Percentiles rank a stretch among this genome's conserved stretches.
phyloP scores from a whole-genome alignment of 495 filamentous ascomycete genomes.

The Letharia lupina region DNA sequence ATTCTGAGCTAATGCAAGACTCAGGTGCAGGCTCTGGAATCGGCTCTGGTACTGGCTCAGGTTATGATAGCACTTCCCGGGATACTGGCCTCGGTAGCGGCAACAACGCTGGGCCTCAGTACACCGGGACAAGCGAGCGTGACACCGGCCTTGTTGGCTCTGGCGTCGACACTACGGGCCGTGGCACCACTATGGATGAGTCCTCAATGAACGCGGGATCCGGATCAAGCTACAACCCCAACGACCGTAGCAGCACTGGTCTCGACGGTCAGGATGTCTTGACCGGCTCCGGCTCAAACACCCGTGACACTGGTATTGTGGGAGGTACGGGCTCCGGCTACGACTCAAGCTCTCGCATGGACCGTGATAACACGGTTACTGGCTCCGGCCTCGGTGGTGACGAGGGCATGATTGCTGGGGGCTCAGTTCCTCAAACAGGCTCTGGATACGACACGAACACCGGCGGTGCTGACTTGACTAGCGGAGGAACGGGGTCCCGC shows the following conservation, averaged over 20 bases:
- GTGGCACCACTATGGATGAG: conserved; percentile 7
- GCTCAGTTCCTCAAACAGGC: background rate
- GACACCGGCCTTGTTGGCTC: conserved; percentile 45
- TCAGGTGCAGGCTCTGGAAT: conserved; percentile 10
- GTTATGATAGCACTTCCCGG: conserved; percentile 15
- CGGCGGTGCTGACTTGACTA: conserved; percentile 32
- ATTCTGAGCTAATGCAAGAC: conserved; percentile 6
- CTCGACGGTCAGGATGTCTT: background rate
- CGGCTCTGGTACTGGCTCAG: conserved; percentile 11
- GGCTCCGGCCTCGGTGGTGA: conserved; percentile 4
- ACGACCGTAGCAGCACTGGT: conserved; percentile 2
- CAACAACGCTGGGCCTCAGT: conserved; percentile 46
- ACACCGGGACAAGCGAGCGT: conserved; percentile 45
- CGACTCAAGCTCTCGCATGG: background rate
- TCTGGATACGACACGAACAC: conserved; percentile 19
- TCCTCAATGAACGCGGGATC: conserved; percentile 13
- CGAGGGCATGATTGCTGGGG: background rate
- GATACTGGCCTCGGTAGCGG: conserved; percentile 21
- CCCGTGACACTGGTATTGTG: background rate
- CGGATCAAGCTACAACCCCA: conserved; percentile 17
- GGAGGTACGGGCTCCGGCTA: conserved; percentile 2
- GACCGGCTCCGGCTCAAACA: background rate
- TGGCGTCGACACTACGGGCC: conserved; percentile 5
- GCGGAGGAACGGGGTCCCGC: conserved; percentile 20
- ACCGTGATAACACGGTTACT: conserved; percentile 2